Conservation (phyloP, 2,329 filamentous ascomycete species). For the Aspergillus puulaauensis region DNA sequence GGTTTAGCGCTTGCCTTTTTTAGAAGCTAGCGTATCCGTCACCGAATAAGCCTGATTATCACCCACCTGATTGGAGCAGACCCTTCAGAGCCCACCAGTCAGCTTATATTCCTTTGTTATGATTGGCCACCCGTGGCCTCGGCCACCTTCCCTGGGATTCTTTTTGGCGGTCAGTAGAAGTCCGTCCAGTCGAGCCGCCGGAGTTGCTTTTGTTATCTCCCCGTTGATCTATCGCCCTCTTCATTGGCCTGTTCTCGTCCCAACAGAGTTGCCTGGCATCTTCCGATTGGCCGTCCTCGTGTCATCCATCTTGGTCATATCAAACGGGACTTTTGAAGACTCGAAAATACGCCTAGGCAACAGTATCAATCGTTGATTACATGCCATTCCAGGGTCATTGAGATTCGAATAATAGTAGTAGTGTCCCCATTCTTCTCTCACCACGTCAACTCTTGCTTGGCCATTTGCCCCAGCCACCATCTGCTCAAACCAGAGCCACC, state of each 20-base stretch:
- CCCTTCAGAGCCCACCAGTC: conserved; percentile 10
- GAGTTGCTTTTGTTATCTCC: conserved; percentile 18
- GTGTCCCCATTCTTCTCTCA: neutral
- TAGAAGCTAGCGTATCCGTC: conserved; percentile 11
- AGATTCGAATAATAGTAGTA: too few relatives aligned
- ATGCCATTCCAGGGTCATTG: neutral
- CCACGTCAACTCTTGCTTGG: neutral
- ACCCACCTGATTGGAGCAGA: conserved; percentile 21
- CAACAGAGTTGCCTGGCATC: neutral
- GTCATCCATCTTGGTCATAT: too few relatives aligned
- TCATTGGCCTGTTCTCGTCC: conserved; percentile 12
- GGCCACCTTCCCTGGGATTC: conserved; percentile 5
- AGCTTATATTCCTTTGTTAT: conserved; percentile 15
- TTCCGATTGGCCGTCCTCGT: conserved; percentile 7
- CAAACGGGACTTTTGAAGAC: neutral
- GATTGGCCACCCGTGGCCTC: conserved; percentile 15
- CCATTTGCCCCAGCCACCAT: neutral
- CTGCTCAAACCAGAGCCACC: neutral
- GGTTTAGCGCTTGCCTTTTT: conserved; percentile 27
- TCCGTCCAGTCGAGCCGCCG: conserved; percentile 4
- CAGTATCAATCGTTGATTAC: neutral
- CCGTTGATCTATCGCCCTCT: conserved; percentile 16
- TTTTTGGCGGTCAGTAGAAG: neutral
- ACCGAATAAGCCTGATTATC: conserved; percentile 29
- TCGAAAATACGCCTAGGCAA: neutral